These are phyloP conservation scores for Marasmius oreades DNA, from an alignment of 1,284 basidiomycete species.

Conservation along the genomic window DNA sequence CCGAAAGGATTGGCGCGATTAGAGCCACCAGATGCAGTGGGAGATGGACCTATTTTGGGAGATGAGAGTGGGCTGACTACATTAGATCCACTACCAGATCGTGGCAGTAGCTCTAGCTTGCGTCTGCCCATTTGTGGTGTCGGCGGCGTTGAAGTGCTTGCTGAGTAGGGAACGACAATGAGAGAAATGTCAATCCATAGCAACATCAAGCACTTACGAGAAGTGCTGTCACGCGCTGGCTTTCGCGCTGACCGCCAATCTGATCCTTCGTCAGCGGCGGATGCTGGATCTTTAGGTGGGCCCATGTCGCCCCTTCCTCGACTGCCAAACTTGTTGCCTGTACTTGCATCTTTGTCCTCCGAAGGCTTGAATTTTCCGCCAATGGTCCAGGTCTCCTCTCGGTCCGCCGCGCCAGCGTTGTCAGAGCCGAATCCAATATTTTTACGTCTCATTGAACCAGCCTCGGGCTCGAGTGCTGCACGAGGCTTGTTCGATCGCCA, in stretches of 20 bases:
- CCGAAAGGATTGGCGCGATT: constrained; percentile 80
- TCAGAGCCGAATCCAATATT: constrained; percentile 55
- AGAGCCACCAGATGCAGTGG: constrained; percentile 38
- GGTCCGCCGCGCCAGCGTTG: constrained; percentile 59
- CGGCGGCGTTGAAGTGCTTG: constrained; percentile 70
- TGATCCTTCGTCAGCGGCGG: constrained; percentile 41
- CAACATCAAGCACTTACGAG: constrained; percentile 45
- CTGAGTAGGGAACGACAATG: constrained; percentile 31
- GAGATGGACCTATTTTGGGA: constrained; percentile 58
- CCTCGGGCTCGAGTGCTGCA: constrained; percentile 42
- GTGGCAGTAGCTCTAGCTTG: constrained; percentile 81
- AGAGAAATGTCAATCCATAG: not conserved
- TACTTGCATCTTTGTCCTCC: constrained; percentile 32
- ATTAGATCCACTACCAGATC: constrained; percentile 59
- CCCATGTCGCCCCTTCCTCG: constrained; percentile 51
- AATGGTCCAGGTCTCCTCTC: constrained; percentile 71
- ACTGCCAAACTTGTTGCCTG: constrained; percentile 48
- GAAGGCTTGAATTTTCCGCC: constrained; percentile 69
- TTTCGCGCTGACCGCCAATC: constrained; percentile 57
- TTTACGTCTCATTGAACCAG: constrained; percentile 42
- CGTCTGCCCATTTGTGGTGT: constrained; percentile 75
- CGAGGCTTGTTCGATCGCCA: constrained; percentile 71
- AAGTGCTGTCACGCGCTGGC: constrained; percentile 47
- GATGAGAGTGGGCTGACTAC: constrained; percentile 71
- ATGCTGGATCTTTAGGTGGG: constrained; percentile 37